phyloP scores from a whole-genome alignment of 371 early-diverging fungal genomes.

The Mucor mucedo region DNA sequence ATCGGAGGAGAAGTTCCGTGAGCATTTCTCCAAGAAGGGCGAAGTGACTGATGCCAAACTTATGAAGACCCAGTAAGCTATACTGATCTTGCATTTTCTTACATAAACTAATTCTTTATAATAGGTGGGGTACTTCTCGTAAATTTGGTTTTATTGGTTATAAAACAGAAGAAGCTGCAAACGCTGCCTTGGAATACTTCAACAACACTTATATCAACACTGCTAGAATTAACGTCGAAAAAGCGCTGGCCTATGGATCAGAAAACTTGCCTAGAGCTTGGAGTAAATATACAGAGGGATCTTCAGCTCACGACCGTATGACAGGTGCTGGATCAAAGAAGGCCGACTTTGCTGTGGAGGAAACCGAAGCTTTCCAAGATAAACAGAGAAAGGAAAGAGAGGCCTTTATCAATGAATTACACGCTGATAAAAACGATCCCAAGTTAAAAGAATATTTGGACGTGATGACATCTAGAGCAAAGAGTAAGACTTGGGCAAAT shows the following conservation, averaged over 20 bases:
- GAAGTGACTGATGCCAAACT: slow-evolving; percentile 93
- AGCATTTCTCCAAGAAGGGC: slow-evolving; percentile 85
- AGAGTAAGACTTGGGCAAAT: slow-evolving; percentile 90
- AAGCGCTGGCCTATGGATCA: slow-evolving; percentile 85
- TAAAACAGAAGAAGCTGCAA: slow-evolving; percentile 83
- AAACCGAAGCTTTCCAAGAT: slow-evolving; percentile 46
- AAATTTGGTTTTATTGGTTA: slow-evolving; percentile 94
- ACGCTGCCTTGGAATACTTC: slow-evolving; percentile 82
- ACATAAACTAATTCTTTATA: neutral
- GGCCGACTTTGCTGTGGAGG: slow-evolving; percentile 48
- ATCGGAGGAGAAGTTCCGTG: slow-evolving; percentile 81
- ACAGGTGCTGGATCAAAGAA: slow-evolving; percentile 38
- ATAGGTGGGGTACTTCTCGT: slow-evolving; percentile 79
- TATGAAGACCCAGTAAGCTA: slow-evolving; percentile 74
- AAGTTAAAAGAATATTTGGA: slow-evolving; percentile 89
- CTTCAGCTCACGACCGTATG: slow-evolving; percentile 66
- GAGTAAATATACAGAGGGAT: slow-evolving; percentile 83
- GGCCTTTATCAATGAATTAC: slow-evolving; percentile 60
- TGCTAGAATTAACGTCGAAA: slow-evolving; percentile 82
- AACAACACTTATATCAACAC: slow-evolving; percentile 93
- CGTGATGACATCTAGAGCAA: slow-evolving; percentile 81
- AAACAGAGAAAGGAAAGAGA: slow-evolving; percentile 44
- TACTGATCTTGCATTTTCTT: neutral
- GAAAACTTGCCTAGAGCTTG: slow-evolving; percentile 85
- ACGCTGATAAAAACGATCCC: slow-evolving; percentile 71